phyloP scores from a whole-genome alignment of 1,284 basidiomycete genomes.

The Athelia sp. region DNA sequence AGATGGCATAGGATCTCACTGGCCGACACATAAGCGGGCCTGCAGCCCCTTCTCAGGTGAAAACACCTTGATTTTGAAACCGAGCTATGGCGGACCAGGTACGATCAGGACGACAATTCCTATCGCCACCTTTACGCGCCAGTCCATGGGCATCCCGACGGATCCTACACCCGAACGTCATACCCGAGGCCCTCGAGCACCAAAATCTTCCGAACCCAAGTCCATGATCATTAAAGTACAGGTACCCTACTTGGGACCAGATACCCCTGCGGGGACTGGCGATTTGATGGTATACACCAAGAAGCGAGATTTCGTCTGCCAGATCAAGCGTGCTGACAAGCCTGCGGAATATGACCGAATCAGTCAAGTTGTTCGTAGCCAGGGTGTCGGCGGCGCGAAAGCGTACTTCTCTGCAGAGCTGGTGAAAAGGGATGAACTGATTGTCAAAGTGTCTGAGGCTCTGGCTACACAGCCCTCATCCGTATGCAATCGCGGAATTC shows the following conservation, averaged over 20 bases:
- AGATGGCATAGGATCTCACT: slow-evolving; percentile 30
- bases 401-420: slow-evolving; percentile 54
- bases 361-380: slow-evolving; percentile 27
- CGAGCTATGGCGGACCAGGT: slow-evolving; percentile 25
- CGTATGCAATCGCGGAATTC: too few species aligned
- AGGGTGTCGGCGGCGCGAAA: slow-evolving; percentile 42
- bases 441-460: slow-evolving; percentile 44
- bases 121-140: slow-evolving; percentile 27
- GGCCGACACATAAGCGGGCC: slow-evolving; percentile 40
- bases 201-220: slow-evolving; percentile 21
- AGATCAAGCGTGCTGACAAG: slow-evolving; percentile 27
- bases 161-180: slow-evolving; percentile 18
- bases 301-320: slow-evolving; percentile 46
- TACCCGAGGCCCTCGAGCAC: slow-evolving; percentile 17
- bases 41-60: slow-evolving; percentile 40
- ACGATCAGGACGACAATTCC: slow-evolving; percentile 20
- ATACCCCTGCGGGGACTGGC: slow-evolving; percentile 7
- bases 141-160: slow-evolving; percentile 25
- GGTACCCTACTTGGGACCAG: slow-evolving; percentile 23
- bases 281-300: slow-evolving; percentile 44
- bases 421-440: slow-evolving; percentile 36
- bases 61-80: slow-evolving; percentile 41
- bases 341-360: slow-evolving; percentile 35
- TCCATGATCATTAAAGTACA: slow-evolving; percentile 51
- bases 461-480: slow-evolving; percentile 48